These are phyloP conservation scores for Aspergillus hortae DNA, from an alignment of 2,329 filamentous ascomycete genomes.

Conservation along the genomic window DNA sequence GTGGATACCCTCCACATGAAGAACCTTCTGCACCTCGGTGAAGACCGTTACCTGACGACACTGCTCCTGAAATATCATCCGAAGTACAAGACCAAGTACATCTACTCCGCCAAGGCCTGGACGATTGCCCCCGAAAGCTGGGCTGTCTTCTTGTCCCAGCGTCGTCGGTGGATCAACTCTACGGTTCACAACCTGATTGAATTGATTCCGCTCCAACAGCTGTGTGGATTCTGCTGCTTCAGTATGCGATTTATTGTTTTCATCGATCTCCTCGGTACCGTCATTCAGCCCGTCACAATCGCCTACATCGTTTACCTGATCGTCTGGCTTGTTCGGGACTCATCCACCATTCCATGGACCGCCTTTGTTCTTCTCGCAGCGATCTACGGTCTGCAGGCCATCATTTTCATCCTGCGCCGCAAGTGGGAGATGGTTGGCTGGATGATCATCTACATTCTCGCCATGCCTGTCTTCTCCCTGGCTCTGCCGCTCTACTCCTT, in stretches of 20 bases:
- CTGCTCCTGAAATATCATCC: conserved; percentile 87
- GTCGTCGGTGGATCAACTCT: conserved; percentile 99
- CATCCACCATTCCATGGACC: conserved; percentile 69
- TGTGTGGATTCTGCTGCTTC: conserved; percentile 99
- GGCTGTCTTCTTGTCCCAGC: conserved; percentile 92
- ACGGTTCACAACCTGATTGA: conserved; percentile 97
- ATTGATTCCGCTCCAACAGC: conserved; percentile 85
- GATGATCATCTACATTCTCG: conserved; percentile 94
- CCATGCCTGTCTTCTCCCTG: conserved; percentile 88
- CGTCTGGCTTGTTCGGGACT: conserved; percentile 62
- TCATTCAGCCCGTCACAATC: conserved; percentile 87
- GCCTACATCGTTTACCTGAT: conserved; percentile 89
- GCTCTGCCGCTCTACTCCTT: conserved; percentile 90
- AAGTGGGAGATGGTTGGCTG: conserved; percentile 99
- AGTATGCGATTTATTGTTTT: conserved; percentile 99
- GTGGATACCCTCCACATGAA: conserved; percentile 99
- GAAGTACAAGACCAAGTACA: conserved; percentile 98
- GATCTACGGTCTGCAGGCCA: conserved; percentile 95
- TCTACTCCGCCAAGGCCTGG: conserved; percentile 88
- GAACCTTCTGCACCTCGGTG: conserved; percentile 92
- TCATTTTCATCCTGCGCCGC: conserved; percentile 93
- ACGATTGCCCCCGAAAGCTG: conserved; percentile 95
- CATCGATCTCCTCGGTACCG: conserved; percentile 83
- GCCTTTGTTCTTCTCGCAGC: conserved; percentile 87
- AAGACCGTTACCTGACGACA: conserved; percentile 96